These are phyloP conservation scores for Herpotrichia juniperi DNA, from an alignment of 2,329 filamentous ascomycete genomes.

Conservation along the genomic window DNA sequence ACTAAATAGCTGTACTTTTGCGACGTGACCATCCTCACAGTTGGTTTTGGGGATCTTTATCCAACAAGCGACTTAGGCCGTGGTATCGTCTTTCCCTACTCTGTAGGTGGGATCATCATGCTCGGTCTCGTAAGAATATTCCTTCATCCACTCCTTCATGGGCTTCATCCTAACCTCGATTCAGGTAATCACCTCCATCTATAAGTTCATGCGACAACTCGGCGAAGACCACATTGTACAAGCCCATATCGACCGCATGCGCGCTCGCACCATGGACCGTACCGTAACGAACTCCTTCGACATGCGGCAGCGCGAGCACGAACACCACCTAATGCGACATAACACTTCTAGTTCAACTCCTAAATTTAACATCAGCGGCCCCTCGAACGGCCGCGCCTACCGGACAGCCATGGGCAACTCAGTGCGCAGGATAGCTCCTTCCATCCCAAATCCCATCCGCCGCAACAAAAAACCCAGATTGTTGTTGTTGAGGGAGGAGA, in stretches of 20 bases:
- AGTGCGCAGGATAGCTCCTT: not conserved
- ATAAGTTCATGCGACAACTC: conserved; percentile 67
- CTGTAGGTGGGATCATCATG: conserved; percentile 82
- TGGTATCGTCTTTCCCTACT: conserved; percentile 80
- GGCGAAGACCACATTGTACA: conserved; percentile 67
- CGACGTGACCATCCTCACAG: conserved; percentile 50
- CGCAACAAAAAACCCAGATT: conserved; percentile 51
- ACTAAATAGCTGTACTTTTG: conserved; percentile 49
- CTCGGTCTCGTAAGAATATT: conserved; percentile 69
- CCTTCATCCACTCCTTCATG: not conserved
- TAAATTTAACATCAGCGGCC: conserved; percentile 32
- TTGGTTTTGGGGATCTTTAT: conserved; percentile 60
- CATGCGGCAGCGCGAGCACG: conserved; percentile 44
- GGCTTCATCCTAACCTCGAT: not conserved
- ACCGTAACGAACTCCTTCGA: conserved; percentile 61
- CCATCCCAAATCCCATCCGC: conserved; percentile 15
- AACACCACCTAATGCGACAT: conserved; percentile 30
- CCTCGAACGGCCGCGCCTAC: conserved; percentile 25
- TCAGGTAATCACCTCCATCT: conserved; percentile 70
- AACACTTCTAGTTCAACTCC: conserved; percentile 9
- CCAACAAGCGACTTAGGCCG: conserved; percentile 63
- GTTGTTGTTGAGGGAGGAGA: conserved; percentile 62
- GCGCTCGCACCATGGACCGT: conserved; percentile 60
- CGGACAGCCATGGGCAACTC: conserved; percentile 27
- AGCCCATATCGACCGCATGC: conserved; percentile 62